These are phyloP conservation scores for Eimeria praecox DNA, from an alignment of 169 alveolate genomes.

Conservation along the genomic window DNA sequence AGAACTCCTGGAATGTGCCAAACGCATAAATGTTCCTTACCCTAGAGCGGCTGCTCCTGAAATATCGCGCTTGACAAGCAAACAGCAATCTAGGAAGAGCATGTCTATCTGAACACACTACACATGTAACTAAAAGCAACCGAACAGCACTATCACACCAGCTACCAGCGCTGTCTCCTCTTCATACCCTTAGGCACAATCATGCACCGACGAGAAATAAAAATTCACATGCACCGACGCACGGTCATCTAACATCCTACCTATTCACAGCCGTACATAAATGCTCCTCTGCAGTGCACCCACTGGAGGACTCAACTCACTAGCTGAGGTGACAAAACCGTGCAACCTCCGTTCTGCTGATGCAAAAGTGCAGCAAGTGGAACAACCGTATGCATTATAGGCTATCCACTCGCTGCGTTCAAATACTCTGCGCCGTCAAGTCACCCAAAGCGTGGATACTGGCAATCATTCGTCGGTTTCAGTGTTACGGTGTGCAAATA, in stretches of 20 bases:
- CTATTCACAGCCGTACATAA: background rate
- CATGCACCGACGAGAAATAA: background rate
- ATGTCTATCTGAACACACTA: background rate
- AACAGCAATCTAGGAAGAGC: too few species aligned
- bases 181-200: background rate
- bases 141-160: background rate
- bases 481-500: background rate
- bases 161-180: background rate
- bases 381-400: background rate
- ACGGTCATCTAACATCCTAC: background rate
- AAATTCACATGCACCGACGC: background rate
- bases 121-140: background rate
- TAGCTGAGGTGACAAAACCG: background rate
- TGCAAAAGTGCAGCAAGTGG: background rate
- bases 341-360: background rate
- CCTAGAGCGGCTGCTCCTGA: too few species aligned
- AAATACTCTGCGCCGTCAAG: background rate
- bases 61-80: too few species aligned
- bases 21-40: too few species aligned
- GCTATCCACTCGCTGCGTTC: background rate
- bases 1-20: too few species aligned
- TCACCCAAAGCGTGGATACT: background rate
- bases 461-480: background rate
- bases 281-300: background rate
- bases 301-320: background rate